Conservation (phyloP, 768 basidiomycete species). For the Rubroboletus satanas region DNA sequence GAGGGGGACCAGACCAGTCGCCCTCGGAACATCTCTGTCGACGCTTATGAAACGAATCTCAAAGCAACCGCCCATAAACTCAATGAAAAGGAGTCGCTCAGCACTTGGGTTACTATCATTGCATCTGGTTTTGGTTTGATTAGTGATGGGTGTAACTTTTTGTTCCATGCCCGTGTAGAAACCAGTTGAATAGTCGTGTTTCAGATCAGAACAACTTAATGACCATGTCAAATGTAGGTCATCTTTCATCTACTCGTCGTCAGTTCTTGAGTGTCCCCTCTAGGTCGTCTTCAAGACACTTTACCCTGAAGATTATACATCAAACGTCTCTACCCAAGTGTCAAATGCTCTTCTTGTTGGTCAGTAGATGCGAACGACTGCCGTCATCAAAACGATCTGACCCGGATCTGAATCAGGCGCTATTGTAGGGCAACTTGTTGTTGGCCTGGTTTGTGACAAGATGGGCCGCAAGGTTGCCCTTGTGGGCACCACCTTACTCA, state of each 20-base stretch:
- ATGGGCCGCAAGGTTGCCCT: constrained; percentile 75
- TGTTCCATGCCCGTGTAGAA: not conserved
- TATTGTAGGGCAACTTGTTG: constrained; percentile 55
- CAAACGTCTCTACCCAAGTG: constrained; percentile 60
- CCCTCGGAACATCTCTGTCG: constrained; percentile 19
- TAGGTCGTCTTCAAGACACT: constrained; percentile 64
- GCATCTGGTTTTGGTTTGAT: constrained; percentile 65
- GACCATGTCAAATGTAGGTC: constrained; percentile 60
- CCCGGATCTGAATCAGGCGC: constrained; percentile 40
- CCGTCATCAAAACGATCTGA: not conserved
- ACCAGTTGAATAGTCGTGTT: constrained; percentile 3
- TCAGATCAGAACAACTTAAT: constrained; percentile 68
- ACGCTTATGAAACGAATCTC: constrained; percentile 22
- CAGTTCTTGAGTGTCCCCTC: constrained; percentile 12
- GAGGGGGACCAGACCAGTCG: constrained; percentile 9
- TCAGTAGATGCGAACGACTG: constrained; percentile 24
- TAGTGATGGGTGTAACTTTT: constrained; percentile 51
- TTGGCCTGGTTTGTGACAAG: constrained; percentile 70
- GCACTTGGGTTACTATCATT: constrained; percentile 59
- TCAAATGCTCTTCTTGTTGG: constrained; percentile 71
- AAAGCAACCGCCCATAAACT: constrained; percentile 24
- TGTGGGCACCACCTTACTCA: constrained; percentile 61
- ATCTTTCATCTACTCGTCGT: not conserved
- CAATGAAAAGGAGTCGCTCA: constrained; percentile 42
- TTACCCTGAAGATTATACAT: constrained; percentile 61